Percentiles rank a stretch among this genome's conserved stretches.
Evolutionary conservation across 192 early-diverging fungal genomes (phyloP).

Genomic region (Coemansia sp.): DNA sequence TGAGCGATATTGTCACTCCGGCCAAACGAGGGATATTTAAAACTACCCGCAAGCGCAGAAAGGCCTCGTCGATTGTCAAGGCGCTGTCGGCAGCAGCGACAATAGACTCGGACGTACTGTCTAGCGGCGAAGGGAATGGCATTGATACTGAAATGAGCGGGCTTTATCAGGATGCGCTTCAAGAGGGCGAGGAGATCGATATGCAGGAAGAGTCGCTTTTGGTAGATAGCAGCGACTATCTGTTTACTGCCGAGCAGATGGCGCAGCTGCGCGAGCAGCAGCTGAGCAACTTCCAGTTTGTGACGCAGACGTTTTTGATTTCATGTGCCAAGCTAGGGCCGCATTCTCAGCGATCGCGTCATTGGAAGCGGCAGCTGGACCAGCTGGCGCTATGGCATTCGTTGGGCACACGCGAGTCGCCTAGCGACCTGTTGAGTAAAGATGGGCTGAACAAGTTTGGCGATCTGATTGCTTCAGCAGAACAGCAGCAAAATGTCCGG

Average conservation of each 20-base stretch:
- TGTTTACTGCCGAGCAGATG: constrained; percentile 53
- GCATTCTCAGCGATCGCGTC: constrained; percentile 24
- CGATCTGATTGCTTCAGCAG: constrained; percentile 27
- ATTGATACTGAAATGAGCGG: constrained; percentile 49
- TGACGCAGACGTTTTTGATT: constrained; percentile 51
- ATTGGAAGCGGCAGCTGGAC: constrained; percentile 55
- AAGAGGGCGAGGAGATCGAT: constrained; percentile 49
- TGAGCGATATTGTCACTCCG: constrained; percentile 8
- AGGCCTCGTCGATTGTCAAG: constrained; percentile 17
- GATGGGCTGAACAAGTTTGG: constrained; percentile 32
- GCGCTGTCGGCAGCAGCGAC: constrained; percentile 4
- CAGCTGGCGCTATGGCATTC: constrained; percentile 43
- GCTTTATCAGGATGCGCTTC: constrained; percentile 51
- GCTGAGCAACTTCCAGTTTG: constrained; percentile 54
- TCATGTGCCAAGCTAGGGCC: constrained; percentile 39
- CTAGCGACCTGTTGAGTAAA: constrained; percentile 28
- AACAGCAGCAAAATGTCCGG: constrained; percentile 8
- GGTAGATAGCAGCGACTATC: constrained; percentile 30
- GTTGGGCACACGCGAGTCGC: constrained; percentile 42
- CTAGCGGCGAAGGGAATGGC: constrained; percentile 13
- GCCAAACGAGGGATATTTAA: constrained; percentile 16
- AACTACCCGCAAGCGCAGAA: constrained; percentile 32
- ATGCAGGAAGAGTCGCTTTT: constrained; percentile 45
- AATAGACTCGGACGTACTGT: constrained; percentile 15
- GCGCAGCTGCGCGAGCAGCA: constrained; percentile 51